Evolutionary conservation across 2,329 filamentous ascomycete genomes (phyloP).

Genomic region (Harringtonia aguacate): DNA sequence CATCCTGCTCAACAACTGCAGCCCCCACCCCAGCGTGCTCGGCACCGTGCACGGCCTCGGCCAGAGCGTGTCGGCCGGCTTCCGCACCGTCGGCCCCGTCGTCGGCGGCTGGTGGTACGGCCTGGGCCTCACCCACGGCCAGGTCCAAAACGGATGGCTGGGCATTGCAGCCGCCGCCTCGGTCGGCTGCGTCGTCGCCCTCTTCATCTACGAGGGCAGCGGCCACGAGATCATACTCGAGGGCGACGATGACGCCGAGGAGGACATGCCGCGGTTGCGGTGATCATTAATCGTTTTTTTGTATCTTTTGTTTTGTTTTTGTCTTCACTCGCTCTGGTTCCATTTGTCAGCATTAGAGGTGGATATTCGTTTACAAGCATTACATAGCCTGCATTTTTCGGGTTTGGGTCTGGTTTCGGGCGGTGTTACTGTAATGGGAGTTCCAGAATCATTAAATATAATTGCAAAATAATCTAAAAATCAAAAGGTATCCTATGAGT

Average conservation of each 20-base stretch:
- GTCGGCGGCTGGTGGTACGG: slow-evolving; percentile 39
- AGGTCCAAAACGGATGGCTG: slow-evolving; percentile 39
- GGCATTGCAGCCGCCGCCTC: slow-evolving; percentile 37
- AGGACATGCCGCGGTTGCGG: too few species aligned
- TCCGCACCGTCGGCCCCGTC: slow-evolving; percentile 38
- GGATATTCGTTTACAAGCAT: too few species aligned
- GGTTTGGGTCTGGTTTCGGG: too few species aligned
- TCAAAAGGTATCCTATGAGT: too few species aligned
- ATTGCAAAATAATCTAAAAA: too few species aligned
- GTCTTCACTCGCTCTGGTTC: too few species aligned
- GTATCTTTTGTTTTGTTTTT: too few species aligned
- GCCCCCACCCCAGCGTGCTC: slow-evolving; percentile 44
- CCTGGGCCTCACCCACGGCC: slow-evolving; percentile 30
- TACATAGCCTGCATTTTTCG: too few species aligned
- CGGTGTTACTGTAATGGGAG: too few species aligned
- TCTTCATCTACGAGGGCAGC: slow-evolving; percentile 53
- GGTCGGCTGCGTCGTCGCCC: slow-evolving; percentile 45
- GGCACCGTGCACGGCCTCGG: slow-evolving; percentile 36
- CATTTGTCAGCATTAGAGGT: too few species aligned
- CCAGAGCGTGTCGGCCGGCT: slow-evolving; percentile 36
- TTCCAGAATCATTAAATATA: too few species aligned
- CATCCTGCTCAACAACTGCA: slow-evolving; percentile 49
- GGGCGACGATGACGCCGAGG: slow-evolving; percentile 24
- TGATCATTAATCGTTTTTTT: too few species aligned
- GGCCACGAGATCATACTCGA: slow-evolving; percentile 49